Conservation (phyloP, 2,329 filamentous ascomycete species). For the Diaporthe ilicicola region DNA sequence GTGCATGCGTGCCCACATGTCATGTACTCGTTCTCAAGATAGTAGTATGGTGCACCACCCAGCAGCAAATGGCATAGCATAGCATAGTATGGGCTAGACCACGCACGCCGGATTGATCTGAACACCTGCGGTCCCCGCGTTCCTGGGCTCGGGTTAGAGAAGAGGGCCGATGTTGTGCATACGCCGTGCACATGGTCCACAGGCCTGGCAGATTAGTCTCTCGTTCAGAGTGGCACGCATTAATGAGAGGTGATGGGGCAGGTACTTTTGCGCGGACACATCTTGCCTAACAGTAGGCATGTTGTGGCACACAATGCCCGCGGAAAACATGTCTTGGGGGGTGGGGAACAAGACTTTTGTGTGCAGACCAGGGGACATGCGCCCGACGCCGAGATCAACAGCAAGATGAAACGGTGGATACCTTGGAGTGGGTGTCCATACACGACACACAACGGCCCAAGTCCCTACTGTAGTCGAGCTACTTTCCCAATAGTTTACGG, state of each 20-base stretch:
- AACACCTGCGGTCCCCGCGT: not conserved
- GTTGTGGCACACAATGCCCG: not conserved
- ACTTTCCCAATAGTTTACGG: not conserved
- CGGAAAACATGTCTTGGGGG: not conserved
- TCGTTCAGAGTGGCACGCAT: slow-evolving; percentile 4
- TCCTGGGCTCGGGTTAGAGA: slow-evolving; percentile 12
- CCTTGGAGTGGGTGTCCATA: not conserved
- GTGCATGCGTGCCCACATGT: not conserved
- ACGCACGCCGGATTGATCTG: not conserved
- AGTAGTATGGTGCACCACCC: no score
- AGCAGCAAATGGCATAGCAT: not conserved
- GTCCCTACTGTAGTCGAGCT: not conserved
- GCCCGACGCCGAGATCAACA: slow-evolving; percentile 13
- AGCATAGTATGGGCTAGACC: not conserved
- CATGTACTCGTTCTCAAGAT: not conserved
- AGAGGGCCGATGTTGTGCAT: slow-evolving; percentile 11
- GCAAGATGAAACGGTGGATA: slow-evolving; percentile 20
- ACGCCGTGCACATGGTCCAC: not conserved
- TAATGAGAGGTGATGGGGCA: not conserved
- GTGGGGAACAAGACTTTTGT: not conserved
- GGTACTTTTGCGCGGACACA: not conserved
- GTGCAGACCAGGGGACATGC: slow-evolving; percentile 7
- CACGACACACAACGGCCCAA: not conserved
- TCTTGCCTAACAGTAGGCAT: no score
- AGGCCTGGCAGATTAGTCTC: not conserved